Base-by-base conservation (phyloP, 2,329 filamentous ascomycete genomes). In the Hypoxylon sp. region DNA sequence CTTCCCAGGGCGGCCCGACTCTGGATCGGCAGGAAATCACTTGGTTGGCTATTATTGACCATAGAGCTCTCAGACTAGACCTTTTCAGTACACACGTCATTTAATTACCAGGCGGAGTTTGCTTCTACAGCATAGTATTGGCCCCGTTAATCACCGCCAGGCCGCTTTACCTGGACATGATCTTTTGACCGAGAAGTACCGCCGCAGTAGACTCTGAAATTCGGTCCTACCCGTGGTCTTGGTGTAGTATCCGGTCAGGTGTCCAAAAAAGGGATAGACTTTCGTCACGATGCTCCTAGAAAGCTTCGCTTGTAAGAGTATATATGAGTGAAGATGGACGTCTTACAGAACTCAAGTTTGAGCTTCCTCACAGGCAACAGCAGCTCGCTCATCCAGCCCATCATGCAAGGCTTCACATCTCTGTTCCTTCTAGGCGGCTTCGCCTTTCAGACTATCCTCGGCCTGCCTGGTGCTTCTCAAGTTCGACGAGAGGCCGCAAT, bases 401-500 rank as follows among this genome's bases (percentile, higher is more conserved):
- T 83, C 74, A 85, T 86, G 84, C 80, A 86, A 71, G 77, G 83
- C 55, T 68, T 87, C 67, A 79, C 83, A 25, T 83, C 83, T 59
- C 76, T 84, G 30, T 70, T 87, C 30, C 76, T 88, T 27, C 77
- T 87, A 63, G 83, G 85, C 77, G 81, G 81, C 55, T 78, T 81
- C 67, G 84, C 83, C 76, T 75, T 85, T 54, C 85, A 87, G 77
- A 75, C 79, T 41, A 83, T 84, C 70, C 73, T 87, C 45, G 84
- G 83, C 46, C 78, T 82, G 9, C 83, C 84, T 1, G 76, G 78
- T 39, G 68, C 75, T 27, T 70, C 75, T 67, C 67, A 70, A 34
- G 58, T 74, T 32, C 75, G 70, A 65, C 71, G 75, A 21, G 77
- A 81, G 43, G 77, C 71, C 48, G 73, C 75, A 29, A 67, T 85